Percentiles rank a stretch among this genome's conserved stretches.
phyloP scores from a whole-genome alignment of 1,284 basidiomycete species.

The Tylopilus orsonianus region DNA sequence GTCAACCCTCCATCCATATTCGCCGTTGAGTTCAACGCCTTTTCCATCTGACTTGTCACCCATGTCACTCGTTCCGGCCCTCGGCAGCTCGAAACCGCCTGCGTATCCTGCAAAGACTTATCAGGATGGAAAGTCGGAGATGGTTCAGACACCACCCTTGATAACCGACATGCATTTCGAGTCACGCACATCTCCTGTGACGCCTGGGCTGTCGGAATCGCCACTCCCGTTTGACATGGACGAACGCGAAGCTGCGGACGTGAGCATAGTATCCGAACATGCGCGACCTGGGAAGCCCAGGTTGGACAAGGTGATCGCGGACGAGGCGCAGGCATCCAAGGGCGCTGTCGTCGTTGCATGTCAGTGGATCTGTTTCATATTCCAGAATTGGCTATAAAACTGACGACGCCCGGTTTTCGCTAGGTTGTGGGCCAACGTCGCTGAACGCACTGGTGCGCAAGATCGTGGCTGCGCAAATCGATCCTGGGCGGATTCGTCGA shows the following conservation, averaged over 20 bases:
- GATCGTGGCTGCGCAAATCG: constrained; percentile 62
- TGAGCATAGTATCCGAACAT: constrained; percentile 66
- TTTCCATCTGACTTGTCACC: constrained; percentile 3
- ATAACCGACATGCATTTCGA: not conserved
- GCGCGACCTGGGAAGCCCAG: constrained; percentile 76
- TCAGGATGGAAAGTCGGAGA: constrained; percentile 28
- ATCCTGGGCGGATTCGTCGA: constrained; percentile 50
- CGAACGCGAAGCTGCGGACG: constrained; percentile 65
- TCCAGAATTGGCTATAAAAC: not conserved
- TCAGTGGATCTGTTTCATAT: constrained; percentile 36
- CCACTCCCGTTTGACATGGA: constrained; percentile 53
- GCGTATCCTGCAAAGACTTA: not conserved
- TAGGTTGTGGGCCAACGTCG: constrained; percentile 75
- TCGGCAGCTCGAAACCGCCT: not conserved
- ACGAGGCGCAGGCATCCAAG: constrained; percentile 59
- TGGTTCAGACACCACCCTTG: constrained; percentile 4
- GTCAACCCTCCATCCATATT: constrained; percentile 3
- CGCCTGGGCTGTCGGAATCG: not conserved
- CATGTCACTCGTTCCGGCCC: constrained; percentile 2
- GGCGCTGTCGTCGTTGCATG: constrained; percentile 70
- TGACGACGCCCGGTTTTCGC: not conserved
- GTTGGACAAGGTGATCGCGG: constrained; percentile 61
- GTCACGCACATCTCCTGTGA: not conserved
- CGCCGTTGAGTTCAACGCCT: not conserved
- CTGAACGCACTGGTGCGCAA: constrained; percentile 74